Evolutionary conservation across 2,329 filamentous ascomycete genomes (phyloP).

Genomic region (Microcyclospora tardicrescens): DNA sequence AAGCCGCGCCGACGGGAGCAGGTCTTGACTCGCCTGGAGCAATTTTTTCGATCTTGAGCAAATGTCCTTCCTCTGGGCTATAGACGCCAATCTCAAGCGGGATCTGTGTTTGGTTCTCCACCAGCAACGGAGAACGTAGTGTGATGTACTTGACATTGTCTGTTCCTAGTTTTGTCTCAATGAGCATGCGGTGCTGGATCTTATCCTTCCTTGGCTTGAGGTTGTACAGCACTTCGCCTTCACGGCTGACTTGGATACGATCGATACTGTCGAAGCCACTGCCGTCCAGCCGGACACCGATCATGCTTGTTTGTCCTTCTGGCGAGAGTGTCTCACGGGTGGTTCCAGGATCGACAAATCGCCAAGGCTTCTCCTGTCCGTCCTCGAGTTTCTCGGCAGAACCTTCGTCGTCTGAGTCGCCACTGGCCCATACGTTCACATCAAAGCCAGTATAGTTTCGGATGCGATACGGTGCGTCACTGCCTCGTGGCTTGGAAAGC

Average conservation of each 20-base stretch:
- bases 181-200: slow-evolving; percentile 75
- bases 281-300: slow-evolving; percentile 74
- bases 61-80: slow-evolving; percentile 70
- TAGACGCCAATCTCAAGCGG: slow-evolving; percentile 88
- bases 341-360: slow-evolving; percentile 91
- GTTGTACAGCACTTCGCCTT: slow-evolving; percentile 84
- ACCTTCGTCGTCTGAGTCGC: slow-evolving; percentile 54
- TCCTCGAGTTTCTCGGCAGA: slow-evolving; percentile 69
- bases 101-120: slow-evolving; percentile 95
- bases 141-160: slow-evolving; percentile 99
- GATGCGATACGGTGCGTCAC: slow-evolving; percentile 84
- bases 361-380: slow-evolving; percentile 85
- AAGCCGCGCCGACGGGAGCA: slow-evolving; percentile 83
- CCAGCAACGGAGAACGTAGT: slow-evolving; percentile 74
- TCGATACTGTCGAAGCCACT: slow-evolving; percentile 88
- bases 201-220: slow-evolving; percentile 77
- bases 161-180: slow-evolving; percentile 77
- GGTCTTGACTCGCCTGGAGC: slow-evolving; percentile 80
- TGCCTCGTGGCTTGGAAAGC: slow-evolving; percentile 79
- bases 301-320: slow-evolving; percentile 65
- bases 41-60: slow-evolving; percentile 97
- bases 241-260: slow-evolving; percentile 80
- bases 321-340: slow-evolving; percentile 86
- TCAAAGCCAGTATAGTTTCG: slow-evolving; percentile 94
- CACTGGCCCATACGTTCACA: slow-evolving; percentile 69